Conservation (phyloP, 2,329 filamentous ascomycete species). For the Aspergillus persii region DNA sequence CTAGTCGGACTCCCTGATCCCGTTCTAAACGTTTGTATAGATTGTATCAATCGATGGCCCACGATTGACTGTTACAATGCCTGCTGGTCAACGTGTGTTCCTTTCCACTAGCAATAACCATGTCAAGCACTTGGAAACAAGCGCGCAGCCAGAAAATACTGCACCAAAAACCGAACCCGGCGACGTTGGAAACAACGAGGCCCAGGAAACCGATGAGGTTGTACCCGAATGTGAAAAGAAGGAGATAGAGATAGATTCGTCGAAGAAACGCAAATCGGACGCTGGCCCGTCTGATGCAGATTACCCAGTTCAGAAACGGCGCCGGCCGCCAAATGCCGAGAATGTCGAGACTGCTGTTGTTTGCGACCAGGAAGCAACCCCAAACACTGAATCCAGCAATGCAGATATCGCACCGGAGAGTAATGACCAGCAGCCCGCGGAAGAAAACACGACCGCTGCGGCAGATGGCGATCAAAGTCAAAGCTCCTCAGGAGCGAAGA, state of each 20-base stretch:
- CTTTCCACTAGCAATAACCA: slow-evolving; percentile 17
- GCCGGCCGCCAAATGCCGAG: not conserved
- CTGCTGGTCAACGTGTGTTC: slow-evolving; percentile 38
- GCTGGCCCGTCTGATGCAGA: not conserved
- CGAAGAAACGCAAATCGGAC: slow-evolving; percentile 18
- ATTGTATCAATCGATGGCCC: slow-evolving; percentile 33
- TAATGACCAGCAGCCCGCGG: not conserved
- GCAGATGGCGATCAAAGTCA: not conserved
- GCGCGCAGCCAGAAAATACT: not conserved
- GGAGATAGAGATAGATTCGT: not conserved
- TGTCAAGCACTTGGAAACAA: not conserved
- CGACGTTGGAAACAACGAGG: not conserved
- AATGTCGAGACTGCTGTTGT: not conserved
- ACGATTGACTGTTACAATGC: slow-evolving; percentile 38
- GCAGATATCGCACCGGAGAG: slow-evolving; percentile 2
- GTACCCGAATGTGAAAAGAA: not conserved
- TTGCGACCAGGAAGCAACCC: not conserved
- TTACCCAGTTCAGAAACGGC: not conserved
- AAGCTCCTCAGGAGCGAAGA: not conserved
- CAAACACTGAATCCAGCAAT: not conserved
- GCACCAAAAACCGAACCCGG: not conserved
- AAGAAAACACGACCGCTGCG: not conserved
- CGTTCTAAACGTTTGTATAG: slow-evolving; percentile 14
- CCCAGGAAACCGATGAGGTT: not conserved
- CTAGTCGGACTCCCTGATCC: not conserved